Conservation (phyloP, 345 rosid species). For the Geranium rotundifolium region DNA sequence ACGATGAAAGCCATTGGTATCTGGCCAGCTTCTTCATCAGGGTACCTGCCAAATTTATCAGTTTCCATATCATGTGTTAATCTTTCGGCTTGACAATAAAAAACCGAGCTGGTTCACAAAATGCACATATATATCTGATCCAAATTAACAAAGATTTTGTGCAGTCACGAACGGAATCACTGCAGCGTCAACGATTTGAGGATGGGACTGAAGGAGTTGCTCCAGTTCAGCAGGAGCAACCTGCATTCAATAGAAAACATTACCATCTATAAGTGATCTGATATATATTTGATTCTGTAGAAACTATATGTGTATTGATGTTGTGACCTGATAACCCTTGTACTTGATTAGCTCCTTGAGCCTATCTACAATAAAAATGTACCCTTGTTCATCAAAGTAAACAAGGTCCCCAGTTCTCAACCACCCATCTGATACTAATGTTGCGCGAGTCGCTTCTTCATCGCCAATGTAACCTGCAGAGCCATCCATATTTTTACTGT, state of each 20-base stretch:
- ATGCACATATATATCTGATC: constrained; percentile 67
- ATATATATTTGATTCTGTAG: too few species aligned
- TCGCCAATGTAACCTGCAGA: constrained; percentile 22
- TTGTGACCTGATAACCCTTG: constrained; percentile 31
- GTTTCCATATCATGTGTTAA: too few species aligned
- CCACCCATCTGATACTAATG: constrained; percentile 23
- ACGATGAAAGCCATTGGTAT: constrained; percentile 79
- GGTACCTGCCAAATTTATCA: constrained; percentile 38
- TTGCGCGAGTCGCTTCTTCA: constrained; percentile 15
- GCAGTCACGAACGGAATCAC: constrained; percentile 11
- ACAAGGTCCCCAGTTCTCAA: constrained; percentile 31
- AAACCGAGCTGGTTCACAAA: not conserved
- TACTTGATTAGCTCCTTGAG: constrained; percentile 36
- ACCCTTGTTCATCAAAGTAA: constrained; percentile 28
- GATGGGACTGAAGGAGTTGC: constrained; percentile 63
- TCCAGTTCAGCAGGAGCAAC: constrained; percentile 93
- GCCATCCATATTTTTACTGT: too few species aligned
- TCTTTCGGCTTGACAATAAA: not conserved
- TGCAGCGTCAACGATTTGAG: constrained; percentile 61
- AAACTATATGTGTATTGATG: too few species aligned
- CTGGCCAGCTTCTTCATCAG: constrained; percentile 73
- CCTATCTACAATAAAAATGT: constrained; percentile 26
- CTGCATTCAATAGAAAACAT: constrained; percentile 5
- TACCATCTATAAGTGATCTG: too few species aligned
- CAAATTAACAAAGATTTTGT: too few species aligned